Base-by-base conservation (phyloP, 2,329 filamentous ascomycete genomes). In the Zelopaecilomyces penicillatus region DNA sequence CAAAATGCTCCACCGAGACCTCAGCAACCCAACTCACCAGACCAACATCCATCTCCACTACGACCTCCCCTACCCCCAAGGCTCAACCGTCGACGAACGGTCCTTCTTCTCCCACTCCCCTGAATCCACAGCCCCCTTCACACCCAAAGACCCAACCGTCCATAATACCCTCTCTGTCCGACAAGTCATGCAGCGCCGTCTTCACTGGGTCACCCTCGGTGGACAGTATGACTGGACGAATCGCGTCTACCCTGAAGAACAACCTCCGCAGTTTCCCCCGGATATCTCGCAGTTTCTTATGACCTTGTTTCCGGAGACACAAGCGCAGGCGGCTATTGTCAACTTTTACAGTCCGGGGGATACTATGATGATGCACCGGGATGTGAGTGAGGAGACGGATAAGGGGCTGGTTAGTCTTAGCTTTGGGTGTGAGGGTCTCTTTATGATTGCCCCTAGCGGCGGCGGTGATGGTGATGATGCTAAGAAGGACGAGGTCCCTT, bases 221-320 rank as follows among this genome's bases (percentile, higher is more conserved):
- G 91, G 89, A 0, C 93, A 97, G 63, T 97, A 97, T 63, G 87
- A 97, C 67, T 97, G 91, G 93, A 94, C 89, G 0, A 78, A 80
- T 45, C 90, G 95, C 53, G 68, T 78, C 9, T 97, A 97, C 58
- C 89, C 90, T 0, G 62, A 70, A 7, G 72, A 75, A n/a, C 48
- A 62, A 4, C 82, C 85, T 1, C 87, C 87, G 0, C 57, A 67
- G 0, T 96, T 96, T 54, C 90, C 91, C 0, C 35, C 61, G 1
- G 88, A 95, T 57, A 74, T 94, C 40, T 79, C 80, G 4, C 62
- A 59, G 1, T 75, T 95, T 6, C 67, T 96, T 1, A 72, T 80
- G 44, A 65, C 65, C 0, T 64, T 93, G 0, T 97, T 95, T 53
- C 85, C 88, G 0, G 73, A 80, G 8, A 93, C 90, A 10, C 71